Conservation (phyloP, 495 filamentous ascomycete species). For the Hypoxylon fragiforme region DNA sequence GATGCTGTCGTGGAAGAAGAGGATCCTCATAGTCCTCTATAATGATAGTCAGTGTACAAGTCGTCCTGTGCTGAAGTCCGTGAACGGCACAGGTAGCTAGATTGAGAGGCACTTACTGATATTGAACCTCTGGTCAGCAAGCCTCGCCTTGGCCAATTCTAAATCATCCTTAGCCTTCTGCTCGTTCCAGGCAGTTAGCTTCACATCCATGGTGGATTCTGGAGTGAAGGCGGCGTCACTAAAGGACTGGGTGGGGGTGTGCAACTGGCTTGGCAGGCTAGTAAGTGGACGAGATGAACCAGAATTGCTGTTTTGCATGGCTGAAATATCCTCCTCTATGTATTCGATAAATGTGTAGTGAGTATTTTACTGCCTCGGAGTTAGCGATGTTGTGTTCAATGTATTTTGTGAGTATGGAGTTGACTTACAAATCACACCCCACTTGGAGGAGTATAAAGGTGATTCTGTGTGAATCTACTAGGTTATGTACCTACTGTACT, state of each 20-base stretch:
- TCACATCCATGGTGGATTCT: conserved; percentile 41
- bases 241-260: conserved; percentile 34
- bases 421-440: not conserved
- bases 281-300: conserved; percentile 36
- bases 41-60: not conserved
- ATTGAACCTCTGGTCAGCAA: conserved; percentile 47
- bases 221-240: conserved; percentile 23
- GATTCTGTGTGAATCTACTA: too few relatives aligned
- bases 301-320: conserved; percentile 32
- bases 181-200: conserved; percentile 56
- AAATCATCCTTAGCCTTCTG: conserved; percentile 66
- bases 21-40: conserved; percentile 48
- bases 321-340: not conserved
- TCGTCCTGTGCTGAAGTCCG: not conserved
- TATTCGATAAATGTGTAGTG: not conserved
- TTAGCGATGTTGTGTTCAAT: conserved; percentile 37
- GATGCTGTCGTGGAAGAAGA: conserved; percentile 38
- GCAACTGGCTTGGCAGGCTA: conserved; percentile 27
- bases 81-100: too few relatives aligned
- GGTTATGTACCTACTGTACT: too few relatives aligned
- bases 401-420: not conserved
- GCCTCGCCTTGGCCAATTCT: conserved; percentile 36
- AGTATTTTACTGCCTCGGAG: not conserved
- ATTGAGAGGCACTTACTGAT: conserved; percentile 39
- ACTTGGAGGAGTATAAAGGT: too few relatives aligned